Percentiles rank a stretch among this genome's conserved stretches.
These are phyloP conservation scores for Blyttiomyces sp. DNA, from an alignment of 371 early-diverging fungal species.

Conservation along the genomic window DNA sequence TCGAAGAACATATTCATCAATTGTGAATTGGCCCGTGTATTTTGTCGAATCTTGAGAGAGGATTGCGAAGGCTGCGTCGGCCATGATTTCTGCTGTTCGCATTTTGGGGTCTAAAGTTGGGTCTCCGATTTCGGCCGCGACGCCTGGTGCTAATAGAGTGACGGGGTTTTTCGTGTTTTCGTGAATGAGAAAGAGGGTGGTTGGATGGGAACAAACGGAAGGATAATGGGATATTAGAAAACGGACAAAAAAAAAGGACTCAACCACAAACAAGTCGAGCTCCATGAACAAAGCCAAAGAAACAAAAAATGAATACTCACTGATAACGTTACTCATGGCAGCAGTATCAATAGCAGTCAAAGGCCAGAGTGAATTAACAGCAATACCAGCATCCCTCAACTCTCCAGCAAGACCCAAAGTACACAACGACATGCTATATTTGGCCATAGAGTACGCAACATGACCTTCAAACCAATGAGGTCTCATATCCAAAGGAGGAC, in stretches of 20 bases:
- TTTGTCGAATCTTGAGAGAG: conserved; percentile 46
- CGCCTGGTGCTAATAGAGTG: too few species aligned
- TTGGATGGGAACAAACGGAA: background rate
- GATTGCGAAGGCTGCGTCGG: conserved; percentile 73
- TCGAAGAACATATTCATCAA: conserved; percentile 72
- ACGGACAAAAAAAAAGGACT: background rate
- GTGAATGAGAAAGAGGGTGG: too few species aligned
- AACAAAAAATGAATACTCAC: conserved; percentile 6
- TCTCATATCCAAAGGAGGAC: conserved; percentile 69
- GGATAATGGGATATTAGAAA: background rate
- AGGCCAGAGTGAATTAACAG: conserved; percentile 82
- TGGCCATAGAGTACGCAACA: conserved; percentile 75
- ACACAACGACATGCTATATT: conserved; percentile 70
- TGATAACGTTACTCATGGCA: conserved; percentile 57
- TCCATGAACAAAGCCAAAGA: conserved; percentile 3
- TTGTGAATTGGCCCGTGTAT: conserved; percentile 70
- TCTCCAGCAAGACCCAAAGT: conserved; percentile 73
- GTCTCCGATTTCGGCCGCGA: background rate
- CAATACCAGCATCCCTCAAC: conserved; percentile 61
- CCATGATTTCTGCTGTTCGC: conserved; percentile 71
- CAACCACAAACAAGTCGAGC: background rate
- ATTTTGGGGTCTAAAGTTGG: conserved; percentile 11
- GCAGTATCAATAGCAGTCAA: conserved; percentile 70
- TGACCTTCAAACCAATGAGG: conserved; percentile 65
- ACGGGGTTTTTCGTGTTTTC: too few species aligned